Base-by-base conservation (phyloP, 257 asterid species). In the Scutellaria baicalensis region DNA sequence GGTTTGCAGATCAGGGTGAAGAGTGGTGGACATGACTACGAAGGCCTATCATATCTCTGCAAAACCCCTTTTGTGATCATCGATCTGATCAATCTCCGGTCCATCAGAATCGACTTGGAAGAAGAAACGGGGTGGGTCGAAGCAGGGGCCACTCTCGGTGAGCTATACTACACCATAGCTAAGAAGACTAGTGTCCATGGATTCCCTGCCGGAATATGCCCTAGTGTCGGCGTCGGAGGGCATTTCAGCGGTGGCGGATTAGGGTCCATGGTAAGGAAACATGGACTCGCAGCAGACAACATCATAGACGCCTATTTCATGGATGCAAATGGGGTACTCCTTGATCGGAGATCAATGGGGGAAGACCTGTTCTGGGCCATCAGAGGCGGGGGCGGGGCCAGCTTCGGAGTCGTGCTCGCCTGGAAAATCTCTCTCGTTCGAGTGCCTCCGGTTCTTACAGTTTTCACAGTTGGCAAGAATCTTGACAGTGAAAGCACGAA, bases 21-120 rank as follows among this genome's bases (percentile, higher is more conserved):
- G 72, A 84, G 92, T 11, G 88, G 88, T 0, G 95, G 89, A 0
- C 88, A 85, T n/a, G 89, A 87, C 75, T 83, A 85, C 18, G 94
- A 85, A 69, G 95, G 92, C 49, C 66, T 82, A 0, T 86, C 90
- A 0, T 86, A 66, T 62, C 75, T 74, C 16, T 72, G 84, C 39
- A 45, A 58, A 10, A 62, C 51, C 20, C 84, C 86, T 0, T 85
- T 57, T 62, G 59, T 81, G 35, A 54, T 85, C 20, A 13, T 88
- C 21, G 95, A 88, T 56, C 75, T 84, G 44, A 10, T 64, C 50
- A 82, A 78, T 21, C 68, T 88, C 43, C 76, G 77, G 1, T 68
- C 78, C 0, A 64, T 85, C 27, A 70, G 79, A 47, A 14, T 88
- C 0, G 72, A 83, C 55, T 43, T 81, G 44, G 71, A 70, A 5